Percentiles rank a stretch among this genome's conserved stretches.
phyloP scores from a whole-genome alignment of 2,329 filamentous ascomycete genomes.

The Whalleya microplaca region DNA sequence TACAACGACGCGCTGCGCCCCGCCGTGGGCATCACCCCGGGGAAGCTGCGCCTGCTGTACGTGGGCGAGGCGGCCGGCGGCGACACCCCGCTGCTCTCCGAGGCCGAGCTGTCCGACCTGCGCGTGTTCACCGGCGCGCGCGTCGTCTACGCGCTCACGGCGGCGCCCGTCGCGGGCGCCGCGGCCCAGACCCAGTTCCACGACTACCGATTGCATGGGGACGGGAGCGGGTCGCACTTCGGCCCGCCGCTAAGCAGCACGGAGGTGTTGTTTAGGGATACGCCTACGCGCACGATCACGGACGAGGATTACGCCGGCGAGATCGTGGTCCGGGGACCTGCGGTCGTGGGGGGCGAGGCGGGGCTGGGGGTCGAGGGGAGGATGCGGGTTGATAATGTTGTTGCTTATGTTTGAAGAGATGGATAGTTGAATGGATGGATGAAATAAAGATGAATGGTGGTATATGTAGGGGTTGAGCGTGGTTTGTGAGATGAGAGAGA shows the following conservation, averaged over 20 bases:
- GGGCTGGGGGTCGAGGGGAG: slow-evolving; percentile 65
- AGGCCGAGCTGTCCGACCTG: slow-evolving; percentile 75
- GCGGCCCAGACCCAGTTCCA: slow-evolving; percentile 86
- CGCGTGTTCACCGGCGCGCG: slow-evolving; percentile 80
- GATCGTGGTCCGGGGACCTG: slow-evolving; percentile 74
- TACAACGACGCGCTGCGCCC: slow-evolving; percentile 65
- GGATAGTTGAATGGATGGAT: not conserved
- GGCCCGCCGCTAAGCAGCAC: slow-evolving; percentile 79
- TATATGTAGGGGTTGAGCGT: too few relatives aligned
- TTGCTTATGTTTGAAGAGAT: slow-evolving; percentile 57
- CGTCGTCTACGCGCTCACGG: slow-evolving; percentile 83
- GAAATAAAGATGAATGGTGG: too few relatives aligned
- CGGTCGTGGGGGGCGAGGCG: slow-evolving; percentile 68
- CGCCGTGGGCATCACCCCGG: slow-evolving; percentile 62
- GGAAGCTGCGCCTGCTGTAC: slow-evolving; percentile 80
- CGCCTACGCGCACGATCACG: slow-evolving; percentile 61
- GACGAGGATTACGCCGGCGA: slow-evolving; percentile 66
- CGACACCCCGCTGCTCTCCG: slow-evolving; percentile 65
- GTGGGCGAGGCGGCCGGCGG: slow-evolving; percentile 73
- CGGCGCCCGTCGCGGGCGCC: slow-evolving; percentile 82
- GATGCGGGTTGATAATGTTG: slow-evolving; percentile 73
- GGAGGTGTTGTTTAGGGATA: slow-evolving; percentile 76
- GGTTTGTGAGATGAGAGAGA: too few relatives aligned
- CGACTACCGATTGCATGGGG: slow-evolving; percentile 71
- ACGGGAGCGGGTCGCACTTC: slow-evolving; percentile 66